phyloP scores from a whole-genome alignment of 2,329 filamentous ascomycete species.

The Nemania diffusa region DNA sequence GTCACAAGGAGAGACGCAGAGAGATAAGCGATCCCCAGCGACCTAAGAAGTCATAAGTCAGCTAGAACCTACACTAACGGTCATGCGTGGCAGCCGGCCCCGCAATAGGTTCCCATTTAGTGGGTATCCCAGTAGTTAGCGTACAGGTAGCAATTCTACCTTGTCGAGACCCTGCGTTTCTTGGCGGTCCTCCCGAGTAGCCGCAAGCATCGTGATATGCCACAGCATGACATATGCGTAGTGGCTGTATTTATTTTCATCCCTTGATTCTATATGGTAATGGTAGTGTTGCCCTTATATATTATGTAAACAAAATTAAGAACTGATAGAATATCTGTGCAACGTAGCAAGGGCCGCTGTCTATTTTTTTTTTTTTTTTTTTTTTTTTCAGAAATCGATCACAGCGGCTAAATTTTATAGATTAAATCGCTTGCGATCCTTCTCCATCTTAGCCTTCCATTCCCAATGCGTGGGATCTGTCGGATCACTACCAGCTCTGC shows the following conservation, averaged over 20 bases:
- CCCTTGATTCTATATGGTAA: background rate
- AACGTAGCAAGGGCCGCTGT: too few relatives aligned
- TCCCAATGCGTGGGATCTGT: slow-evolving; percentile 88
- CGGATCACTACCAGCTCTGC: slow-evolving; percentile 73
- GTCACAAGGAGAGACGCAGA: slow-evolving; percentile 28
- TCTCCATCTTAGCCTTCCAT: slow-evolving; percentile 94
- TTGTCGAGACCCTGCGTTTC: background rate
- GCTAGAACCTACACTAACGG: slow-evolving; percentile 9
- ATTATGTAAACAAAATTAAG: background rate
- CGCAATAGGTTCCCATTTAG: slow-evolving; percentile 1
- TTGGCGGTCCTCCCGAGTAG: background rate
- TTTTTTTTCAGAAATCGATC: background rate
- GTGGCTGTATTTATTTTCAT: background rate
- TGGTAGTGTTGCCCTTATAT: background rate
- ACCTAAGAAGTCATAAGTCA: slow-evolving; percentile 14
- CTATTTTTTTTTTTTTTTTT: background rate
- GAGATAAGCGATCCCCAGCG: slow-evolving; percentile 25
- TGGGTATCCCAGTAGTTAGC: background rate
- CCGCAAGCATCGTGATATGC: background rate
- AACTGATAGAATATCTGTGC: background rate
- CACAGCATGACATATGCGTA: background rate
- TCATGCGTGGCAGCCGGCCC: slow-evolving; percentile 19
- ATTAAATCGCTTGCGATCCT: slow-evolving; percentile 92
- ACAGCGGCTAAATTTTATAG: slow-evolving; percentile 63
- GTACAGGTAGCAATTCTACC: background rate